Conservation (phyloP, 1,139 yeast genomes). For the Lodderomyces theae region DNA sequence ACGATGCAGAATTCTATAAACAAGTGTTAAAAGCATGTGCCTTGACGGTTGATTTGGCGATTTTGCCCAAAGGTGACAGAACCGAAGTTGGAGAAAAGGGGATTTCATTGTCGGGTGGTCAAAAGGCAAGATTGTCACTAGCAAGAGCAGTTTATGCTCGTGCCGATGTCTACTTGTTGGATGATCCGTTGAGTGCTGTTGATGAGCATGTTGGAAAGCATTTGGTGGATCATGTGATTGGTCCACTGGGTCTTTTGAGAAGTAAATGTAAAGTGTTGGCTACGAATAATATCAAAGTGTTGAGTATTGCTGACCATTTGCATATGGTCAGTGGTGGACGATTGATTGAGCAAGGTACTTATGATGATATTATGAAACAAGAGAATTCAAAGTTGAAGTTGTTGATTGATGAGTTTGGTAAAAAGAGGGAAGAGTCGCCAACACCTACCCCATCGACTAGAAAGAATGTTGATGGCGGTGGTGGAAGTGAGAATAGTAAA, state of each 20-base stretch:
- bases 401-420: conserved; percentile 75
- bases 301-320: conserved; percentile 72
- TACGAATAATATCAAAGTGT: conserved; percentile 84
- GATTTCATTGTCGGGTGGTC: conserved; percentile 40
- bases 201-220: conserved; percentile 37
- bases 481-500: neutral
- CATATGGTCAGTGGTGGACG: conserved; percentile 74
- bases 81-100: conserved; percentile 46
- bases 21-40: conserved; percentile 36
- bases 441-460: conserved; percentile 10
- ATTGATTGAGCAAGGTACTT: conserved; percentile 75
- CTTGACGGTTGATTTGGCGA: conserved; percentile 31
- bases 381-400: conserved; percentile 56
- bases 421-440: conserved; percentile 31
- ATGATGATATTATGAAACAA: conserved; percentile 53
- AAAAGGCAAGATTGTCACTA: conserved; percentile 37
- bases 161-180: conserved; percentile 36
- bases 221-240: conserved; percentile 48
- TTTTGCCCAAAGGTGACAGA: conserved; percentile 37
- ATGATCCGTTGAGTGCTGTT: conserved; percentile 37
- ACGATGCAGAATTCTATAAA: conserved; percentile 27
- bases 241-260: conserved; percentile 74
- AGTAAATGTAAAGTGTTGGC: conserved; percentile 79
- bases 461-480: conserved; percentile 8
- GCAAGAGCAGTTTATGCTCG: conserved; percentile 42